phyloP scores from a whole-genome alignment of 2,329 filamentous ascomycete species.

The Fusarium nurragi region DNA sequence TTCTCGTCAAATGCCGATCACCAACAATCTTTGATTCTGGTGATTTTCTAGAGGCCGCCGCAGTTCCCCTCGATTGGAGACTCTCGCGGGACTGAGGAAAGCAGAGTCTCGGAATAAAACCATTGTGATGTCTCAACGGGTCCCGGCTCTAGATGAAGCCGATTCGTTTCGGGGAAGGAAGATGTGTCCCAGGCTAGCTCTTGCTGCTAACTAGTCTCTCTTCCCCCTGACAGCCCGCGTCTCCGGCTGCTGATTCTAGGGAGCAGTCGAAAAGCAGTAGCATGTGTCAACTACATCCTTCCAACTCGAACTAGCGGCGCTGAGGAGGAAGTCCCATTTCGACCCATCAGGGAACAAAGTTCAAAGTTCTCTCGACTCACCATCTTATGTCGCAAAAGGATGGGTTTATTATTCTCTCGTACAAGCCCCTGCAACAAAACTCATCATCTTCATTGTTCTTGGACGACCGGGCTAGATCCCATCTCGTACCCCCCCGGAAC shows the following conservation, averaged over 20 bases:
- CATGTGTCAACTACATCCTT: not conserved
- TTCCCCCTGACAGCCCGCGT: no score
- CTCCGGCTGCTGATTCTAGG: no score
- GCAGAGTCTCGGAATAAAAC: not conserved
- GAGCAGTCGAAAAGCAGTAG: no score
- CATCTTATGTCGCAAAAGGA: no score
- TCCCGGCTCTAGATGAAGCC: no score
- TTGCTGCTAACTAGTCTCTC: not conserved
- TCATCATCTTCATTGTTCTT: not conserved
- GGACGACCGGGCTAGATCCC: not conserved
- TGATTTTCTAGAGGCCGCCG: not conserved
- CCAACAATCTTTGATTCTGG: not conserved
- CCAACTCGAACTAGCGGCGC: not conserved
- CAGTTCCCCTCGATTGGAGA: not conserved
- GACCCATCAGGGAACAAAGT: no score
- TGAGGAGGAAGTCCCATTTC: not conserved
- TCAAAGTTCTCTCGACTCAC: not conserved
- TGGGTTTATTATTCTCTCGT: no score
- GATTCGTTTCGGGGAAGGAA: slow-evolving; percentile 9
- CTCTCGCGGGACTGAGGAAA: not conserved
- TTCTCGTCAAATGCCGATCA: not conserved
- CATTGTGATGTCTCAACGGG: no score
- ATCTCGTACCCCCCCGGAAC: slow-evolving; percentile 1
- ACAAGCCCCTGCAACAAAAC: not conserved
- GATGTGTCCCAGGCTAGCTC: not conserved